Base-by-base conservation (phyloP, 257 asterid species). In the Nemophila menziesii region DNA sequence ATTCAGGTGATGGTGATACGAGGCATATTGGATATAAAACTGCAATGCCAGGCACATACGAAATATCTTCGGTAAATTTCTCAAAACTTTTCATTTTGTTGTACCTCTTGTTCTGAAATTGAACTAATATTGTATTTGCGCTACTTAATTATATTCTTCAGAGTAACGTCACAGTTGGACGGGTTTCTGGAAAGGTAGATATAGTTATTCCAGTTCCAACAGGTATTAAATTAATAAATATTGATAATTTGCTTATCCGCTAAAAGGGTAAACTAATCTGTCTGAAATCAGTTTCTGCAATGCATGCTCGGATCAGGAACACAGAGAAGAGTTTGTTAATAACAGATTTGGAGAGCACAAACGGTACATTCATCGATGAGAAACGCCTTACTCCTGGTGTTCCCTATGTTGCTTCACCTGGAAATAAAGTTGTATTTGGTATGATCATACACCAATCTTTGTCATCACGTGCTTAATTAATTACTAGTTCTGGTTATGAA, bases 271-370 rank as follows among this genome's bases (percentile, higher is more conserved):
- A n/a, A n/a, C n/a, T n/a, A n/a, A 10, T 13, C 5, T 4, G 15
- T 37, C 15, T 39, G 2, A 13, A 51, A 66, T 36, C 72, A 86
- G 97, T 86, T 17, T 86, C 97, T 20, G 82, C 54, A 43, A 19
- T 71, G 34, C 97, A 86, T 51, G 97, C 94, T 11, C 84, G 72
- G 58, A 73, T 86, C 46, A 73, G 68, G 77, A 82, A 67, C 66
- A 58, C 79, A 2, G 85, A 74, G 24, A 69, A 66, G 46, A 79
- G 53, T 51, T 92, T 86, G 3, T 52, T 82, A 62, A 59, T 86
- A 15, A 79, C 84, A 18, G 97, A 86, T 67, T 69, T 86, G 58
- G 87, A 86, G 65, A 79, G 94, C 92, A 86, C 97, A 23, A 86
- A 86, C 18, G 93, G 97, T 17, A 86, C 97, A 12, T 86, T 72